These are phyloP conservation scores for Mediolabrus comicus DNA, from an alignment of 108 stramenopile species.

Conservation along the genomic window DNA sequence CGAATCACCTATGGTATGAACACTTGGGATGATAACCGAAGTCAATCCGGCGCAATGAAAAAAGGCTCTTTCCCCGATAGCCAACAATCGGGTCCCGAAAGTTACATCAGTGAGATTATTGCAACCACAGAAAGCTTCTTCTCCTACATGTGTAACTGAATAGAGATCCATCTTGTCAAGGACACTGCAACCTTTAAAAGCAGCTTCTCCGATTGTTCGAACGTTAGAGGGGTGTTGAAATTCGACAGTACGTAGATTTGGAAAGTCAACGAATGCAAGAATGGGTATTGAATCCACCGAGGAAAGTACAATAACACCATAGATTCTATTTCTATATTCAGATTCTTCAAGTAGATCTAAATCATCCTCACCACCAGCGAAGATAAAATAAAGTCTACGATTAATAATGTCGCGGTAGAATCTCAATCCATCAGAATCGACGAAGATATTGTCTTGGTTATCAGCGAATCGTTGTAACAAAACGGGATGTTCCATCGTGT, in stretches of 20 bases:
- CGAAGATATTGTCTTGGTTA: no score
- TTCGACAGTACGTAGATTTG: neutral
- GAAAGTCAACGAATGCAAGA: neutral
- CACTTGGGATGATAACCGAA: neutral
- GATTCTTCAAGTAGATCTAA: no score
- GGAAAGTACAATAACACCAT: neutral
- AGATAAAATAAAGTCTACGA: neutral
- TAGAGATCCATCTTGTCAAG: neutral
- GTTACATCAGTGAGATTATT: neutral
- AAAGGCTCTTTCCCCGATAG: neutral
- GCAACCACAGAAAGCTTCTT: neutral
- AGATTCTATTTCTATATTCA: neutral
- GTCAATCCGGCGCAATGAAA: neutral
- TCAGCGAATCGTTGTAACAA: no score
- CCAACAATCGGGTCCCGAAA: neutral
- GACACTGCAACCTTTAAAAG: neutral
- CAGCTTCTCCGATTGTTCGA: neutral
- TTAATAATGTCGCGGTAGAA: neutral
- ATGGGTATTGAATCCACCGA: neutral
- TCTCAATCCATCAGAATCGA: no score
- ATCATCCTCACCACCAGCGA: neutral
- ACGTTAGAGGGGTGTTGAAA: neutral
- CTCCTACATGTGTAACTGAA: neutral
- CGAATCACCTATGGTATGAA: neutral
- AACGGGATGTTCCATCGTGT: no score